Conservation (phyloP, 1,139 yeast species). For the Nadsonia starkeyi-henricii region DNA sequence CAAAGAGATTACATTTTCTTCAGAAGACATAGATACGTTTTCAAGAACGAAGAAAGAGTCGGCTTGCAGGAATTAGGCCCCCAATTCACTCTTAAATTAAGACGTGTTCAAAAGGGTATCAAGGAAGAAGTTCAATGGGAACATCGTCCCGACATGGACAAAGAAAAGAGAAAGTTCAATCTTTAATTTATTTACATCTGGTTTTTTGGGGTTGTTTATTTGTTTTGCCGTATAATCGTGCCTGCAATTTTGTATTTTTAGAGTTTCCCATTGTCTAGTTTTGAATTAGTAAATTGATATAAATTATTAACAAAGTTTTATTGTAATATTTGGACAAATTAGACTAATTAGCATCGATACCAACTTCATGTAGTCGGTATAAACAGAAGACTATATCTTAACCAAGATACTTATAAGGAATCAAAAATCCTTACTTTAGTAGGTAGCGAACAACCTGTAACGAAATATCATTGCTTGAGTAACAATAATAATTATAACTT, state of each 20-base stretch:
- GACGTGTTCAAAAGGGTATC: conserved; percentile 83
- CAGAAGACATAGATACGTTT: conserved; percentile 86
- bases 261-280: background rate
- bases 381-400: no score
- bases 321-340: no score
- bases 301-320: background rate
- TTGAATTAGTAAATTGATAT: background rate
- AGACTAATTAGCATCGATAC: no score
- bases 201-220: background rate
- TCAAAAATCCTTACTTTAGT: no score
- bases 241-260: background rate
- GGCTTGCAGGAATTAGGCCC: conserved; percentile 96
- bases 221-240: background rate
- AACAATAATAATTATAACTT: no score
- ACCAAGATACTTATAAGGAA: no score
- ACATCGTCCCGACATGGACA: conserved; percentile 90
- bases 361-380: no score
- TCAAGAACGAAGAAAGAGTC: conserved; percentile 78
- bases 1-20: conserved; percentile 92
- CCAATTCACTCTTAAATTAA: conserved; percentile 76
- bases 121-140: conserved; percentile 94
- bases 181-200: conserved; percentile 28
- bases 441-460: no score
- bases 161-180: conserved; percentile 85
- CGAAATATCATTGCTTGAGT: no score